These are phyloP conservation scores for Cyberlindnera sargentensis DNA, from an alignment of 805 yeast species.

Conservation along the genomic window DNA sequence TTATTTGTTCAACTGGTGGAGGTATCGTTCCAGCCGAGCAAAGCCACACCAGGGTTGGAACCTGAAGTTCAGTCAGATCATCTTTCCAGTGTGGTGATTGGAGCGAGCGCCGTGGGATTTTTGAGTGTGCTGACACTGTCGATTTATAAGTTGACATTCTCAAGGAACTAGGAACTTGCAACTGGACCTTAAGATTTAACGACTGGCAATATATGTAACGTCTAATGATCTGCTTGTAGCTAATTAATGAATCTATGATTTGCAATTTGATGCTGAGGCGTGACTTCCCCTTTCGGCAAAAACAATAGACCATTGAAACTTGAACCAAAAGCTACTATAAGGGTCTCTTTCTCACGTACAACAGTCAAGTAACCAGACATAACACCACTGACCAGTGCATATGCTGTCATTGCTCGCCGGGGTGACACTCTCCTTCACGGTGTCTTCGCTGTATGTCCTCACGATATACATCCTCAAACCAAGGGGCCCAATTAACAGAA, in stretches of 20 bases:
- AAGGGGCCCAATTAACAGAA: slow-evolving; percentile 24
- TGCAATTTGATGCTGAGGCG: no score
- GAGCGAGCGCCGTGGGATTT: slow-evolving; percentile 65
- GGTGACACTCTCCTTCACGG: slow-evolving; percentile 22
- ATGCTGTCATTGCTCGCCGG: slow-evolving; percentile 7
- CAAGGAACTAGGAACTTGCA: not conserved
- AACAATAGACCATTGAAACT: not conserved
- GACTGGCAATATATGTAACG: no score
- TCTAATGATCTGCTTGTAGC: no score
- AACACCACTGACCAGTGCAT: no score
- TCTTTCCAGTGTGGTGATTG: slow-evolving; percentile 47
- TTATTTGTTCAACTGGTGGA: slow-evolving; percentile 81
- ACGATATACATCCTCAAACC: slow-evolving; percentile 28
- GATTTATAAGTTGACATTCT: slow-evolving; percentile 41
- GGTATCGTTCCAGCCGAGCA: slow-evolving; percentile 73
- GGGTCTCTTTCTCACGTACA: no score
- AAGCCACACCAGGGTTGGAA: slow-evolving; percentile 71
- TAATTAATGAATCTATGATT: no score
- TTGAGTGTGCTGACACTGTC: slow-evolving; percentile 58
- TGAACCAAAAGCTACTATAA: no score
- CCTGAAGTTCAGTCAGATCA: slow-evolving; percentile 49
- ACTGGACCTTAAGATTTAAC: no score
- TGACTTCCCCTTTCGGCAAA: no score
- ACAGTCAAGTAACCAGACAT: no score
- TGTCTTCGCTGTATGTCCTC: slow-evolving; percentile 42